phyloP scores from a whole-genome alignment of 257 asterid species.

The Nicotiana obtusifolia region DNA sequence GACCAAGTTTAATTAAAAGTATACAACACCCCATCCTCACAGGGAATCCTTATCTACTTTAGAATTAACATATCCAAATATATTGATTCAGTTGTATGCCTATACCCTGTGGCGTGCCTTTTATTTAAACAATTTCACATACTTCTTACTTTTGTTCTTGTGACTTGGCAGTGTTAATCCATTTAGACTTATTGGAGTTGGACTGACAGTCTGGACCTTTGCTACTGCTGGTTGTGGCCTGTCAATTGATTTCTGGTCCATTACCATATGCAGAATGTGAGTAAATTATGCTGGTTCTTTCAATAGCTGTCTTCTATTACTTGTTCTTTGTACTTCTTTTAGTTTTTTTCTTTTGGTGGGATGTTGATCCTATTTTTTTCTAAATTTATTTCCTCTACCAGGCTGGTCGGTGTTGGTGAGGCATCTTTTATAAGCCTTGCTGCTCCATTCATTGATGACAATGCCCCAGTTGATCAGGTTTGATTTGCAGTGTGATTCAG shows the following conservation, averaged over 20 bases:
- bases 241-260: conserved; percentile 59
- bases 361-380: conserved; percentile 5
- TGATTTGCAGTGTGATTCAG: not conserved
- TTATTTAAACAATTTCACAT: conserved; percentile 1
- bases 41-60: not conserved
- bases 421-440: conserved; percentile 98
- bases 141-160: conserved; percentile 7
- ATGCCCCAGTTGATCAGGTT: conserved; percentile 89
- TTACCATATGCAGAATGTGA: conserved; percentile 63
- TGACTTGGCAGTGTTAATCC: conserved; percentile 67
- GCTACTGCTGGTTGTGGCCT: conserved; percentile 75
- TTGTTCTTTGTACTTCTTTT: not conserved
- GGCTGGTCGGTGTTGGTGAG: conserved; percentile 99
- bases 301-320: conserved; percentile 1
- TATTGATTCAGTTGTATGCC: not conserved
- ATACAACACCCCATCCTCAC: not conserved
- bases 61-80: not conserved
- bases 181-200: conserved; percentile 79
- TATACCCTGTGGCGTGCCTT: not conserved
- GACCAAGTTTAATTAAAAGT: not conserved
- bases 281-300: conserved; percentile 20
- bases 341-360: not conserved
- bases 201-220: conserved; percentile 70
- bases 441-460: conserved; percentile 97
- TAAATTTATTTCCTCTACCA: conserved; percentile 16